phyloP scores from a whole-genome alignment of 345 rosid species.

The Dipteronia dyeriana region DNA sequence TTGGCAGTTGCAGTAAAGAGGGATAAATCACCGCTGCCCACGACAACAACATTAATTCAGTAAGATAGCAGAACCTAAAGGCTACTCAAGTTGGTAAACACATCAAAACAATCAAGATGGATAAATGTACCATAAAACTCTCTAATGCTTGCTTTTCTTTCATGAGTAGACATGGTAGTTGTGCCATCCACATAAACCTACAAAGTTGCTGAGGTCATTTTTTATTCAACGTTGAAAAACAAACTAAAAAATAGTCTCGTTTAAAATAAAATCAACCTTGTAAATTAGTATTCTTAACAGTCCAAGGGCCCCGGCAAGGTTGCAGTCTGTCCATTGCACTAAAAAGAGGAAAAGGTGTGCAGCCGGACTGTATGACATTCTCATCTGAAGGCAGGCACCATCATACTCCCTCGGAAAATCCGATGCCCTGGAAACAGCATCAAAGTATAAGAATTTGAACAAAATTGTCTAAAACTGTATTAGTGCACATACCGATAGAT shows the following conservation, averaged over 20 bases:
- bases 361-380: constrained; percentile 75
- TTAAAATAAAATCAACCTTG: constrained; percentile 37
- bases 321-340: constrained; percentile 72
- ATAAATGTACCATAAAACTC: constrained; percentile 62
- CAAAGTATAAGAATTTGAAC: constrained; percentile 1
- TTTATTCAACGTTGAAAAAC: not conserved
- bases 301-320: constrained; percentile 69
- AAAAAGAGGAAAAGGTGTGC: constrained; percentile 68
- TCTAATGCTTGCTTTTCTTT: constrained; percentile 59
- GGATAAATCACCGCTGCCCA: constrained; percentile 67
- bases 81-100: not conserved
- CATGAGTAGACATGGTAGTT: constrained; percentile 58
- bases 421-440: constrained; percentile 50
- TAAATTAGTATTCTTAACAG: constrained; percentile 63
- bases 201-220: not conserved
- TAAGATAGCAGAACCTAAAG: not conserved
- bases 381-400: constrained; percentile 76
- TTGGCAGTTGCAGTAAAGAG: constrained; percentile 58
- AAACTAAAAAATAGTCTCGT: not conserved
- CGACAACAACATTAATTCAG: constrained; percentile 13
- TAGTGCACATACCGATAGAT: not conserved
- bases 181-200: constrained; percentile 78
- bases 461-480: not conserved
- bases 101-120: not conserved
- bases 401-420: constrained; percentile 62